These are phyloP conservation scores for Pseudonitzschia delicatissima DNA, from an alignment of 108 stramenopile species.

Conservation along the genomic window DNA sequence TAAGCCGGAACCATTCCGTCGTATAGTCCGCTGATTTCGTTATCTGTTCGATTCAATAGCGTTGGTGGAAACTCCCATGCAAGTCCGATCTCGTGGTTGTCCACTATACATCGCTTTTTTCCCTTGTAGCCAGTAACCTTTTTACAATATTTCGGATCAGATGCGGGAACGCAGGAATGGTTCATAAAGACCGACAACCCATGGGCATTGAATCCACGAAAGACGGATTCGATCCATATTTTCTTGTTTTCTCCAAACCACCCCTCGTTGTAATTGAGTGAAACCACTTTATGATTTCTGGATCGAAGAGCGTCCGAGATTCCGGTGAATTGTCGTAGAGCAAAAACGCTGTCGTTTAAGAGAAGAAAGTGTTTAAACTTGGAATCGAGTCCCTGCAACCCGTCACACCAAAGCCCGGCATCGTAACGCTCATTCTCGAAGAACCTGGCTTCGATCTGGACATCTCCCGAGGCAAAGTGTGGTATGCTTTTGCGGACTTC, in stretches of 20 bases:
- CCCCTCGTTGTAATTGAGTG: not conserved
- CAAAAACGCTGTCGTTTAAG: slow-evolving; percentile 21
- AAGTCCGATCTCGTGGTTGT: slow-evolving; percentile 11
- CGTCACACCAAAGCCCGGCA: slow-evolving; percentile 45
- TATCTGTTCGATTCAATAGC: too few relatives aligned
- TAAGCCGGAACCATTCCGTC: not conserved
- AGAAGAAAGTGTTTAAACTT: slow-evolving; percentile 2
- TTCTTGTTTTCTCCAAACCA: not conserved
- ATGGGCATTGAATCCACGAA: slow-evolving; percentile 8
- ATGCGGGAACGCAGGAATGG: slow-evolving; percentile 10
- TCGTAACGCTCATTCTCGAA: slow-evolving; percentile 37
- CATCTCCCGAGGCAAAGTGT: not conserved
- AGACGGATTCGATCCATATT: slow-evolving; percentile 20
- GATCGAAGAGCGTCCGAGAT: slow-evolving; percentile 8
- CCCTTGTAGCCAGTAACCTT: too few relatives aligned
- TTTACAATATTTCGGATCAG: not conserved
- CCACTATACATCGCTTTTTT: slow-evolving; percentile 5
- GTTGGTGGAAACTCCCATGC: not conserved
- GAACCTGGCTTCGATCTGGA: slow-evolving; percentile 13
- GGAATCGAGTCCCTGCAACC: slow-evolving; percentile 3
- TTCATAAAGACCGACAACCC: slow-evolving; percentile 14
- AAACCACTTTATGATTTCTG: not conserved
- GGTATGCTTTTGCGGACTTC: not conserved
- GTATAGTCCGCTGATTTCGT: not conserved
- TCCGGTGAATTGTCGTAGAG: slow-evolving; percentile 12